Conservation (phyloP, 331 rosid species). For the Dryas integrifolia region DNA sequence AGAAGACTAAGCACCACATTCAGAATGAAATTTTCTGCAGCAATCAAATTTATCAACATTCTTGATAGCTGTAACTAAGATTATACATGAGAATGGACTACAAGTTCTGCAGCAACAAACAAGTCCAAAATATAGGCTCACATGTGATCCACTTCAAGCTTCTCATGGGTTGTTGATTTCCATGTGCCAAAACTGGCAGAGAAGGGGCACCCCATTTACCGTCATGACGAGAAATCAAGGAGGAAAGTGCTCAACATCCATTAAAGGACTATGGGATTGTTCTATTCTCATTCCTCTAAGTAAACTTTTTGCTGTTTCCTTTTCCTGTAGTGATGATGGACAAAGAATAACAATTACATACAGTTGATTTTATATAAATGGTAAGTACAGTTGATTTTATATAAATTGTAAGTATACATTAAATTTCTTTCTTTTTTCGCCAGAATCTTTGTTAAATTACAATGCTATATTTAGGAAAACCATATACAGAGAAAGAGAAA, state of each 20-base stretch:
- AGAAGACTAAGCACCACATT: not conserved
- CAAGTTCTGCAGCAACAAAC: not conserved
- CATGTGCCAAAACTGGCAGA: conserved; percentile 22
- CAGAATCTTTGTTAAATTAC: not conserved
- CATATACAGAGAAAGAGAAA: not conserved
- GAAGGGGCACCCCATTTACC: not conserved
- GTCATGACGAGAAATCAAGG: conserved; percentile 35
- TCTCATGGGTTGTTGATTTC: conserved; percentile 12
- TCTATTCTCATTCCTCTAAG: conserved; percentile 72
- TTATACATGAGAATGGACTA: not conserved
- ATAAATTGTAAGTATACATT: not conserved
- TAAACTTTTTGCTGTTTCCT: conserved; percentile 78
- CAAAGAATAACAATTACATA: conserved; percentile 15
- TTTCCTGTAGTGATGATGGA: conserved; percentile 51
- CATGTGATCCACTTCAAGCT: conserved; percentile 1
- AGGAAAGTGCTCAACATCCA: conserved; percentile 78
- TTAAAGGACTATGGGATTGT: conserved; percentile 54
- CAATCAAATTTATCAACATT: not conserved
- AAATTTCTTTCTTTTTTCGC: not conserved
- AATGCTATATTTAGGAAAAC: not conserved
- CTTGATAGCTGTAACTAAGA: not conserved
- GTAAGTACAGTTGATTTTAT: no score
- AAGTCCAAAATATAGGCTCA: not conserved
- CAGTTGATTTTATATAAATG: not conserved
- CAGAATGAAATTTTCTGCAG: not conserved